Base-by-base conservation (phyloP, 1,284 basidiomycete genomes). In the Pyrrhoderma lamaoense region DNA sequence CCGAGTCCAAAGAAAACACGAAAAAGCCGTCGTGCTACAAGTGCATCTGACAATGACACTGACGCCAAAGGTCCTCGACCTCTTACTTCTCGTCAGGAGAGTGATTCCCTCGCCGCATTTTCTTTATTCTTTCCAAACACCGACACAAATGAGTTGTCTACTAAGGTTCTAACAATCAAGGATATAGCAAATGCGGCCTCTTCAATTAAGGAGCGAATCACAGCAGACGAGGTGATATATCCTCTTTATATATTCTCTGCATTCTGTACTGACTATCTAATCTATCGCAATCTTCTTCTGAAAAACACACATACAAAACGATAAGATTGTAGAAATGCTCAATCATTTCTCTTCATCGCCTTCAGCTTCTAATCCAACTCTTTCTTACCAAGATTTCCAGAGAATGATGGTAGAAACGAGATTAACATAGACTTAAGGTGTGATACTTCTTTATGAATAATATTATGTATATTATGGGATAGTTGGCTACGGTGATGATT, bases 241-340 rank as follows among this genome's bases (percentile, higher is more conserved):
- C 19, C 14, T 1, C 39, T 9, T 21, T 35, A 40, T 47, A 16
- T 5, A 5, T 5, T 5, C 27, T 37, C 45, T 14, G 2, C 4
- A 36, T 23, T 52, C 47, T 19, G 38, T 47, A 37, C 53, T 37
- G 23, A 5, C 27, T 31, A n/a, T n/a, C n/a, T n/a, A n/a, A n/a
- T n/a, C n/a, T n/a, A n/a, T n/a, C n/a, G n/a, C n/a, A n/a, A n/a
- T n/a, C n/a, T n/a, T n/a, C n/a, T n/a, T n/a, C n/a, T n/a, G n/a
- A n/a, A n/a, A n/a, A n/a, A n/a, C n/a, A n/a, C n/a, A n/a, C n/a
- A n/a, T n/a, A n/a, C n/a, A n/a, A n/a, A n/a, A n/a, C n/a, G n/a
- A n/a, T n/a, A n/a, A 89, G 86, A 80, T 85, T 58, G 58, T 82
- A 2, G 84, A 87, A 54, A 89, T 89, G 85, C 68, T 89, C 1